Base-by-base conservation (phyloP, 2,329 filamentous ascomycete genomes). In the Neofusicoccum umdonicola region DNA sequence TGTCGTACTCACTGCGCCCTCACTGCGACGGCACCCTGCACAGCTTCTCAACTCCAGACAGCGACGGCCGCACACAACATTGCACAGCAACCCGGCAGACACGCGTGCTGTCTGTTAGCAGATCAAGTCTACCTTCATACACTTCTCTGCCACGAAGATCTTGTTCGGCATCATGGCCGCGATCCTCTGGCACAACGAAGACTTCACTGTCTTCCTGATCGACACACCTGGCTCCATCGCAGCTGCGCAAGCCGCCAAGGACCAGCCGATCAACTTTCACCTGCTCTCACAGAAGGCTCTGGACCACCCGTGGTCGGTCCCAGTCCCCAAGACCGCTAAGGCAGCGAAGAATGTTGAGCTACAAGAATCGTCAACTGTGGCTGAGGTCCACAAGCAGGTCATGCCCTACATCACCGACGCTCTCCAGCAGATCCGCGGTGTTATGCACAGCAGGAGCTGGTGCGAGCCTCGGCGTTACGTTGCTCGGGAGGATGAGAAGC, bases 191-290 rank as follows among this genome's bases (percentile, higher is more conserved):
- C 79, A 83, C 65, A 87, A 82, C 67, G 69, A 74, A 1, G 77
- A 80, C 3, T 71, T 77, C 56, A 80, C 83, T 51, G 76, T 88
- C 62, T 79, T 86, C 22, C 74, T 92, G 31, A 74, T 93, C 60
- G 90, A 93, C 71, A 85, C 92, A 51, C 90, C 90, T 27, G 79
- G 81, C 17, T 91, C 90, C 1, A 84, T 93, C 44, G 87, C 90
- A 68, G 81, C 86, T 66, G 86, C 85, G 17, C 90, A 93, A 76
- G 81, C 82, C 39, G 77, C 78, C 12, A 72, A 77, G 6, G 76
- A 75, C 35, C 69, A 79, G 39, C 66, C 69, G 22, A 74, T 77
- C 74, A 64, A 70, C 71, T 67, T 82, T 80, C 65, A 77, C 74
- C 70, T 80, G 71, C 66, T 82, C 27, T 87, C 85, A 7, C 78